These are phyloP conservation scores for Camptophora hylomeconis DNA, from an alignment of 2,329 filamentous ascomycete species.

Conservation along the genomic window DNA sequence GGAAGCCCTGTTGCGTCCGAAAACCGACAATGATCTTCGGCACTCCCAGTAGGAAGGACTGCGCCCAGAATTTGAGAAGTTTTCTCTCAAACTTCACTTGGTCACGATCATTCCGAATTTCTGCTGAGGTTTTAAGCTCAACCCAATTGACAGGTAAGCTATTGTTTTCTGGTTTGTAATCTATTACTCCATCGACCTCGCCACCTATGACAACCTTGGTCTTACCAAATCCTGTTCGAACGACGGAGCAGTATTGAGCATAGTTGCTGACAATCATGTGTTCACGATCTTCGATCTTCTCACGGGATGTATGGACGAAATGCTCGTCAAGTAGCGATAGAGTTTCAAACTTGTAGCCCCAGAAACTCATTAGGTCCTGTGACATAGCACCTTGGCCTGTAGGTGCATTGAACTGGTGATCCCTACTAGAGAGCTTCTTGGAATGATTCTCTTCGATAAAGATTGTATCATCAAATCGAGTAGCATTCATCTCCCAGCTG, in stretches of 20 bases:
- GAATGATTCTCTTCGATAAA: slow-evolving; percentile 80
- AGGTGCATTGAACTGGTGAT: slow-evolving; percentile 40
- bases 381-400: slow-evolving; percentile 43
- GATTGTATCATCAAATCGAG: slow-evolving; percentile 60
- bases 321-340: slow-evolving; percentile 61
- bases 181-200: slow-evolving; percentile 93
- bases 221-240: slow-evolving; percentile 72
- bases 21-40: slow-evolving; percentile 87
- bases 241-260: slow-evolving; percentile 90
- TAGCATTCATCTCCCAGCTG: slow-evolving; percentile 78
- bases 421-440: slow-evolving; percentile 52
- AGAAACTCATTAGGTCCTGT: slow-evolving; percentile 78
- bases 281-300: slow-evolving; percentile 66
- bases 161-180: slow-evolving; percentile 56
- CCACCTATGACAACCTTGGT: slow-evolving; percentile 68
- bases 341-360: slow-evolving; percentile 97
- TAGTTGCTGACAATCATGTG: slow-evolving; percentile 68
- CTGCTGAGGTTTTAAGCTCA: slow-evolving; percentile 81
- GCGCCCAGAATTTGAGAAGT: slow-evolving; percentile 90
- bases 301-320: slow-evolving; percentile 60
- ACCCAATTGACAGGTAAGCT: slow-evolving; percentile 75
- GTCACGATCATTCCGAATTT: slow-evolving; percentile 55
- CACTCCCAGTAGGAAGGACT: slow-evolving; percentile 86
- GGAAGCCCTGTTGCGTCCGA: slow-evolving; percentile 57
- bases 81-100: slow-evolving; percentile 73